phyloP scores from a whole-genome alignment of 176 grass and related monocot genomes.

The Hordeum vulgare region MorexV3_pseudomolecules_assembly NC_058521.1:54823824-54824323 shows the following conservation, averaged over 20 bases:
- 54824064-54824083: no score
- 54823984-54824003: neutral
- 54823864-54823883: conserved; percentile 65
- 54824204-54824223: no score
- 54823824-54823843: conserved; percentile 78
- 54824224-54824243: no score
- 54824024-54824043: no score
- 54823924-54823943: conserved; percentile 81
- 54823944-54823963: conserved; percentile 75
- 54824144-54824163: no score
- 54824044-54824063: no score
- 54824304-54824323: neutral
- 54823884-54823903: conserved; percentile 40
- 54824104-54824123: no score
- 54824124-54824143: no score
- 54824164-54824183: neutral
- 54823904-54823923: conserved; percentile 61
- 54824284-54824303: neutral
- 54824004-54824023: no score
- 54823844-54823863: conserved; percentile 77
- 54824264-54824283: no score
- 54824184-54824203: neutral
- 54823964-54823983: conserved; percentile 31
- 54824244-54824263: no score
- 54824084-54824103: no score